Base-by-base conservation (phyloP, 1,284 basidiomycete genomes). In the Dichomitus squalens region DNA sequence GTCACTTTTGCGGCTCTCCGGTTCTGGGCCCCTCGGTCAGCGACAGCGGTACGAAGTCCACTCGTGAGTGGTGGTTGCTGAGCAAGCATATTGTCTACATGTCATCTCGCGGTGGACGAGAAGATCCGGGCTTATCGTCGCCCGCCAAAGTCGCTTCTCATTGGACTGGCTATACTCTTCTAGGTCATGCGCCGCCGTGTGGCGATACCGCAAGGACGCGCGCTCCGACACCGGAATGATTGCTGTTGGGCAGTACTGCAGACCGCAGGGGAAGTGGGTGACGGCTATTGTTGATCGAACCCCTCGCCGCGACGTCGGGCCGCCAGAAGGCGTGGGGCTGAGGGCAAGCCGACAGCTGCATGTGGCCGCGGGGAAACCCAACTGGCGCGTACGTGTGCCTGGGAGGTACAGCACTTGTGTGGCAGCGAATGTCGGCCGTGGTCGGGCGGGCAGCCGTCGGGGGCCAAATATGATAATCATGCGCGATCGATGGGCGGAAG, bases 181-280 rank as follows among this genome's bases (percentile, higher is more conserved):
- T n/a, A n/a, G n/a, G 61, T 63, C 58, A 63, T 63, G 61, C 55
- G 61, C 46, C 47, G 34, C 43, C 50, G 18, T 35, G 41, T 58
- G 57, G 60, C 60, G 38, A 51, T 53, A 49, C 23, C 34, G 48
- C 39, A 47, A 31, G 23, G 11, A 31, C 34, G 52, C 35, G 61
- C 61, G 61, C 56, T 63, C 61, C 61, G 61, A 60, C 44, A 51
- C 43, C 58, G 58, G 61, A 55, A 51, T 53, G 54, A 59, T 53
- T 48, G 43, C 23, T 35, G 21, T 16, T 27, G 43, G 7, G 48
- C 20, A 38, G 23, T 49, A 58, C 53, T 33, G 52, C 20, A 46
- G 20, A n/a, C 29, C 18, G 44, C n/a, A 20, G 16, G 12, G 6
- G 31, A 12, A 12, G 12, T 33, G 6, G 31, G 31, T 33, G 31